Evolutionary conservation across 2,329 filamentous ascomycete genomes (phyloP).

Genomic region (Cladophialophora psammophila): DNA sequence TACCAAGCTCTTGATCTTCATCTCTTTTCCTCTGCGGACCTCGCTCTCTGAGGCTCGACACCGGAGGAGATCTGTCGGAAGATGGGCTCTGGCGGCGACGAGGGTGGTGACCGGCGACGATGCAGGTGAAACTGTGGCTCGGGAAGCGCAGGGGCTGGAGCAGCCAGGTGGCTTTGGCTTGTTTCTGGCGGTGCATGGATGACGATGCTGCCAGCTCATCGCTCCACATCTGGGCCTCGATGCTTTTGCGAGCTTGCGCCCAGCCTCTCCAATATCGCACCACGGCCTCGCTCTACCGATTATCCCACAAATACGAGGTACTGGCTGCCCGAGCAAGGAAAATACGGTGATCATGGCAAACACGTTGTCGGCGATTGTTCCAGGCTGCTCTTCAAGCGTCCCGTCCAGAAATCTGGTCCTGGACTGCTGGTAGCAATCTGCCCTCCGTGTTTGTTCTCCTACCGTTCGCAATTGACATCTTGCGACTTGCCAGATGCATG

Average conservation of each 20-base stretch:
- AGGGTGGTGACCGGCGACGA: conserved; percentile 2
- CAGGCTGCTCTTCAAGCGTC: conserved; percentile 19
- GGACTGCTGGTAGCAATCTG: conserved; percentile 22
- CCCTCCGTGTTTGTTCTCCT: conserved; percentile 11
- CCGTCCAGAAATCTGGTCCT: conserved; percentile 12
- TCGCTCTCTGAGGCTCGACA: conserved; percentile 12
- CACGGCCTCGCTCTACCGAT: conserved; percentile 7
- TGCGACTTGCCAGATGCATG: not conserved
- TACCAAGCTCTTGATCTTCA: not conserved
- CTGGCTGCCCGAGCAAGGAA: conserved; percentile 7
- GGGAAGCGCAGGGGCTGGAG: not conserved
- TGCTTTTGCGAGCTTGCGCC: conserved; percentile 6
- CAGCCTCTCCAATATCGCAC: conserved; percentile 25
- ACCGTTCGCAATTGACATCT: not conserved
- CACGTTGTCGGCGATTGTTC: conserved; percentile 4
- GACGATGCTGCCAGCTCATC: conserved; percentile 32
- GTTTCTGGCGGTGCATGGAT: conserved; percentile 16
- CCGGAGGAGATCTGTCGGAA: not conserved
- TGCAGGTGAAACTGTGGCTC: conserved; percentile 3
- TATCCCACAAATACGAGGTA: not conserved
- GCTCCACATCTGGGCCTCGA: conserved; percentile 12
- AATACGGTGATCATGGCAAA: conserved; percentile 30
- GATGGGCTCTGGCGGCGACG: not conserved
- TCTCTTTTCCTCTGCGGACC: not conserved
- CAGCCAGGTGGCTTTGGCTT: not conserved